A percentile compares a stretch with the other conserved stretches of the same genome.
These are phyloP conservation scores for Quercus bicolor DNA, from an alignment of 306 rosid genomes.

Conservation along the genomic window DNA sequence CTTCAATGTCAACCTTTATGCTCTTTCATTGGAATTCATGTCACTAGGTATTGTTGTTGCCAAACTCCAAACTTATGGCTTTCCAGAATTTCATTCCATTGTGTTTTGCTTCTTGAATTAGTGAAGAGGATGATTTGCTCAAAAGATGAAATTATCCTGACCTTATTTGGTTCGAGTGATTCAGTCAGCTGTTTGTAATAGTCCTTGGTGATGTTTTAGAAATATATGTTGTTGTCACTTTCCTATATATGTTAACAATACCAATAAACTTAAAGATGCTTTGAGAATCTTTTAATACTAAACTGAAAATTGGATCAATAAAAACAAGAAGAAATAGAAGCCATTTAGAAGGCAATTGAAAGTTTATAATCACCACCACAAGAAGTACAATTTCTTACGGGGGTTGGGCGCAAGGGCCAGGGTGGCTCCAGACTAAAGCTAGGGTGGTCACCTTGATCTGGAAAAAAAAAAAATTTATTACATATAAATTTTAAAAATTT, in stretches of 20 bases:
- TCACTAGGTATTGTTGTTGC: not conserved
- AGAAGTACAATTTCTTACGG: too few species aligned
- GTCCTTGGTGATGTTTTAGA: not conserved
- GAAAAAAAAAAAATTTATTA: too few species aligned
- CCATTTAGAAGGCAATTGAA: too few species aligned
- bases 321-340: too few species aligned
- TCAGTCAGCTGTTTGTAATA: not conserved
- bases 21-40: not conserved
- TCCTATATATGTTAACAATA: too few species aligned
- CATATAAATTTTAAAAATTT: too few species aligned
- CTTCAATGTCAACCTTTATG: not conserved
- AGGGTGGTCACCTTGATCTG: too few species aligned
- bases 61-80: not conserved
- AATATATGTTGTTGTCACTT: not conserved
- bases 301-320: too few species aligned
- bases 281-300: too few species aligned
- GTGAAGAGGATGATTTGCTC: not conserved
- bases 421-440: fast-evolving
- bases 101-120: not conserved
- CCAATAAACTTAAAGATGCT: too few species aligned
- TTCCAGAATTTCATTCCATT: not conserved
- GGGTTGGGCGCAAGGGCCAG: fast-evolving
- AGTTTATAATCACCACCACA: too few species aligned
- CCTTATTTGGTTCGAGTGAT: too few species aligned
- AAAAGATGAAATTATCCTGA: not conserved